Evolutionary conservation across 805 yeast species (phyloP).

Genomic region (Blastobotrys parvus): DNA sequence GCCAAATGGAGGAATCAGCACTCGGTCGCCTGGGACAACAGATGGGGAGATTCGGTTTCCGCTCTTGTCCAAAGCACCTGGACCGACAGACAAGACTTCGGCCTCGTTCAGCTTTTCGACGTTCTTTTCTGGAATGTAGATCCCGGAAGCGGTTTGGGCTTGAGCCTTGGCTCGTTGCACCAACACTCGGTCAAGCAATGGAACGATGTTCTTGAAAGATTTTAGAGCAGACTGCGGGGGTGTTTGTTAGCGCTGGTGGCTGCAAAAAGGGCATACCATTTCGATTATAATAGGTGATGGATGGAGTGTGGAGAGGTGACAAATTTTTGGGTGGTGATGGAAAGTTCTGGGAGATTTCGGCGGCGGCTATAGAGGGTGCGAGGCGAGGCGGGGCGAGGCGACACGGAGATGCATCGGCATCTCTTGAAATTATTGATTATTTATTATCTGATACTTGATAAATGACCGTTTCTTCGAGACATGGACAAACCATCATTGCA

Average conservation of each 20-base stretch:
- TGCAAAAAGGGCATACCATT: conserved; percentile 3
- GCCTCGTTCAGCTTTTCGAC: conserved; percentile 91
- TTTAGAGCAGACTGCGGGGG: conserved; percentile 49
- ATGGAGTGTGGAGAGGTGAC: not conserved
- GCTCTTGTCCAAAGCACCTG: conserved; percentile 70
- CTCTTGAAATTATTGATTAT: too few relatives aligned
- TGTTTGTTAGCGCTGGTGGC: not conserved
- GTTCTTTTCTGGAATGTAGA: conserved; percentile 92
- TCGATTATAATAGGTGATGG: not conserved
- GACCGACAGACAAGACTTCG: conserved; percentile 89
- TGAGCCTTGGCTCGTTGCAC: conserved; percentile 92
- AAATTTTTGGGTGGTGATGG: not conserved
- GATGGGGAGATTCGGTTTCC: conserved; percentile 68
- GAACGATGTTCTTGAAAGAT: conserved; percentile 80
- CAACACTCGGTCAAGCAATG: conserved; percentile 90
- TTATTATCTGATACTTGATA: too few relatives aligned
- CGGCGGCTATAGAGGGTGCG: too few relatives aligned
- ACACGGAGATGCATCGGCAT: too few relatives aligned
- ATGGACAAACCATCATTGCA: too few relatives aligned
- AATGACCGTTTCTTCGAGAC: too few relatives aligned
- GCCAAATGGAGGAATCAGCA: conserved; percentile 89
- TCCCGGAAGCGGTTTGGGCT: conserved; percentile 85
- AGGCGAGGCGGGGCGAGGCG: too few relatives aligned
- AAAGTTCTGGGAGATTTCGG: conserved; percentile 1
- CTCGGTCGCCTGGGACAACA: conserved; percentile 87